Evolutionary conservation across 108 stramenopile species (phyloP).

Genomic region (Chaetoceros muelleri): DNA sequence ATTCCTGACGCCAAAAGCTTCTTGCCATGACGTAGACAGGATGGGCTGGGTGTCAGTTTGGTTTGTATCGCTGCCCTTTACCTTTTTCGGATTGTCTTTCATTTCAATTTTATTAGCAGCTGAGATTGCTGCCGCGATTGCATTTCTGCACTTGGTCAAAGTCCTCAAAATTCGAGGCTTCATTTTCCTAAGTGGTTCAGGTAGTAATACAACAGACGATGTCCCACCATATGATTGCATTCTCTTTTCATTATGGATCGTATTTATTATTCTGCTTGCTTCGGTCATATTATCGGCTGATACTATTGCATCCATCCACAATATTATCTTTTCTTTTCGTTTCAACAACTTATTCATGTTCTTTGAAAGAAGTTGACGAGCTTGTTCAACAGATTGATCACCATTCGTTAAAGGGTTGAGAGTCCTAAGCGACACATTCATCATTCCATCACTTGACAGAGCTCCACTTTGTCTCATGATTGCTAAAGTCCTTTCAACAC

Average conservation of each 20-base stretch:
- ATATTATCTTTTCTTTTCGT: conserved; percentile 12
- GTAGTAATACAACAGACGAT: neutral
- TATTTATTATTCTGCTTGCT: neutral
- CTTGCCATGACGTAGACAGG: too few species aligned
- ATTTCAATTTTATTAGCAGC: neutral
- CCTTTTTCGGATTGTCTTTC: too few species aligned
- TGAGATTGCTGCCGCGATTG: neutral
- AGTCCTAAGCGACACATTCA: conserved; percentile 29
- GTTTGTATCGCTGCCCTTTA: too few species aligned
- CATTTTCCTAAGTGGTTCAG: neutral
- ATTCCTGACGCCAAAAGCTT: too few species aligned
- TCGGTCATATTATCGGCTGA: conserved; percentile 16
- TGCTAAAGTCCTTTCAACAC: conserved; percentile 32
- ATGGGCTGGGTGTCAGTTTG: too few species aligned
- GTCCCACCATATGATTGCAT: too few species aligned
- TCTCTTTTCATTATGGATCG: neutral
- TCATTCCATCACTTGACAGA: conserved; percentile 11
- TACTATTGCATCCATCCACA: conserved; percentile 31
- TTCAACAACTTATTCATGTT: conserved; percentile 8
- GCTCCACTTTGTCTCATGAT: conserved; percentile 24
- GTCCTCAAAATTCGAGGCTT: neutral
- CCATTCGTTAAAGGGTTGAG: neutral
- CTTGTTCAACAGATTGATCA: neutral
- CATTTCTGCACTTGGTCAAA: neutral
- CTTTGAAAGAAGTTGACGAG: neutral